A percentile compares a stretch with the other conserved stretches of the same genome.
Evolutionary conservation across 495 filamentous ascomycete genomes (phyloP).

Genomic region (Podospora pseudocomata): DNA sequence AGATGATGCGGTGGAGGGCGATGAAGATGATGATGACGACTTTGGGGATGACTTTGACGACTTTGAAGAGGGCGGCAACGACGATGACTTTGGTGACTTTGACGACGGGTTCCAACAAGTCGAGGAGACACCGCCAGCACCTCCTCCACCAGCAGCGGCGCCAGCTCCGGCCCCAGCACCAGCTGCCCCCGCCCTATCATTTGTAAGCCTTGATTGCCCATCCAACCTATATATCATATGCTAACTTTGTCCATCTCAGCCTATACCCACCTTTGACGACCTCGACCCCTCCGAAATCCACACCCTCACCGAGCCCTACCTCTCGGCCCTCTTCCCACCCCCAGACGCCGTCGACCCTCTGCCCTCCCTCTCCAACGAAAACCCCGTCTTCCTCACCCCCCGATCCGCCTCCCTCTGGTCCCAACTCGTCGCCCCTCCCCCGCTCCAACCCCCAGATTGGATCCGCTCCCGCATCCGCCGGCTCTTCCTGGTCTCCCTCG

Average conservation of each 20-base stretch:
- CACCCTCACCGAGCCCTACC: slow-evolving; percentile 49
- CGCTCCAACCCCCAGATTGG: slow-evolving; percentile 95
- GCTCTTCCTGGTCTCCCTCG: slow-evolving; percentile 91
- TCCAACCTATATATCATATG: background rate
- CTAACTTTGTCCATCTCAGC: slow-evolving; percentile 28
- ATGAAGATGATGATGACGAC: slow-evolving; percentile 45
- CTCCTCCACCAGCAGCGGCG: slow-evolving; percentile 30
- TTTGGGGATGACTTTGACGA: slow-evolving; percentile 95
- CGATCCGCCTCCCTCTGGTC: slow-evolving; percentile 88
- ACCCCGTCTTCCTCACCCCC: slow-evolving; percentile 63
- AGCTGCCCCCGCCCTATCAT: slow-evolving; percentile 45
- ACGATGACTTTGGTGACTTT: slow-evolving; percentile 74
- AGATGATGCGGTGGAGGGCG: slow-evolving; percentile 24
- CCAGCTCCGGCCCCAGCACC: slow-evolving; percentile 28
- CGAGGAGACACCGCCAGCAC: slow-evolving; percentile 46
- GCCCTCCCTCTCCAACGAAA: slow-evolving; percentile 40
- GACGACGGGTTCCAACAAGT: slow-evolving; percentile 70
- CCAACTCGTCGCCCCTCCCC: slow-evolving; percentile 90
- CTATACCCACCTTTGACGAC: slow-evolving; percentile 69
- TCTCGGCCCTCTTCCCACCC: slow-evolving; percentile 56
- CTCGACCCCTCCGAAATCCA: slow-evolving; percentile 51
- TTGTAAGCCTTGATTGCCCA: slow-evolving; percentile 33
- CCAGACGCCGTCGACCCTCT: slow-evolving; percentile 50
- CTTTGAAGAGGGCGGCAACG: slow-evolving; percentile 78
- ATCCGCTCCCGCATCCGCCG: slow-evolving; percentile 93